Evolutionary conservation across 192 early-diverging fungal species (phyloP).

Genomic region (Gonapodya prolifera): DNA sequence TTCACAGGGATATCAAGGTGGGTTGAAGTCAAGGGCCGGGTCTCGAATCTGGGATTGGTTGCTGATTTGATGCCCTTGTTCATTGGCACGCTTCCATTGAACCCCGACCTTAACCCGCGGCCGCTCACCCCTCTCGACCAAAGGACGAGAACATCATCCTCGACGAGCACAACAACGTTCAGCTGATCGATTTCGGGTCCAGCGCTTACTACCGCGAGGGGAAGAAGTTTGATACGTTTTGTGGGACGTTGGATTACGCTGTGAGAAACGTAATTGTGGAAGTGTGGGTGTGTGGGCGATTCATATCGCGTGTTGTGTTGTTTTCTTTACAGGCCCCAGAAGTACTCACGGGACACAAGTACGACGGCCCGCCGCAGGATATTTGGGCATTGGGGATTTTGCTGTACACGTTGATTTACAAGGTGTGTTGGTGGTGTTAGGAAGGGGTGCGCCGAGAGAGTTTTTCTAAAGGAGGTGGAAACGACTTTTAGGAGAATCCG

Average conservation of each 20-base stretch:
- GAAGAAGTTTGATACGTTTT: conserved; percentile 52
- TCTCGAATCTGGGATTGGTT: too few relatives aligned
- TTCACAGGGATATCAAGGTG: conserved; percentile 80
- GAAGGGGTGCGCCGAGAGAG: not conserved
- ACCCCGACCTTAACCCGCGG: too few relatives aligned
- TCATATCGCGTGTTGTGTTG: too few relatives aligned
- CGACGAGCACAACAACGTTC: conserved; percentile 38
- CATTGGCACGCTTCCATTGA: too few relatives aligned
- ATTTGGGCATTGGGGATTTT: conserved; percentile 61
- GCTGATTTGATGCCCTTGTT: too few relatives aligned
- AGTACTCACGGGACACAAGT: conserved; percentile 46
- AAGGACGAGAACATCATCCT: conserved; percentile 82
- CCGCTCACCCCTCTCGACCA: too few relatives aligned
- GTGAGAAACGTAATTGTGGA: too few relatives aligned
- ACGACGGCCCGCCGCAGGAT: conserved; percentile 65
- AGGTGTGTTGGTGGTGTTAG: not conserved
- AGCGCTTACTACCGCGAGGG: conserved; percentile 41
- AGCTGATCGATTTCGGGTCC: conserved; percentile 76
- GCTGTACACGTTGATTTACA: conserved; percentile 10
- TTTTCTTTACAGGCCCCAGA: too few relatives aligned
- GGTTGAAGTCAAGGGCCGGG: too few relatives aligned
- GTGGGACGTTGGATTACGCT: conserved; percentile 64
- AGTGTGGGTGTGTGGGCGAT: too few relatives aligned
- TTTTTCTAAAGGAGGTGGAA: not conserved
- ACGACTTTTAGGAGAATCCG: conserved; percentile 58